A percentile compares a stretch with the other conserved stretches of the same genome.
phyloP scores from a whole-genome alignment of 768 basidiomycete species.

The Harrya chromipes region DNA sequence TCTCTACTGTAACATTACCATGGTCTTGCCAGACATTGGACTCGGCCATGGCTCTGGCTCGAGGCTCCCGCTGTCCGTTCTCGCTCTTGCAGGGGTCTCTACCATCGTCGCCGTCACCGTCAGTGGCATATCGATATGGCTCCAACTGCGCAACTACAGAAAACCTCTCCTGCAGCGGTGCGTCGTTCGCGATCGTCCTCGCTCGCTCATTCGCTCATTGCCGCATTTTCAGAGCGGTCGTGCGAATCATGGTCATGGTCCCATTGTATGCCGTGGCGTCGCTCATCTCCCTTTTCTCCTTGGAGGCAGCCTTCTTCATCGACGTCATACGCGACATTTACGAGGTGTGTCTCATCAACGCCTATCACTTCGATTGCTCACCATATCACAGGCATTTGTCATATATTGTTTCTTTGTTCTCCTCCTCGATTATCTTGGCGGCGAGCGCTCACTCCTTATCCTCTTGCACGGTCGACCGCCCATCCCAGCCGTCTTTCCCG shows the following conservation, averaged over 20 bases:
- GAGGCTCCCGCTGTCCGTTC: constrained; percentile 51
- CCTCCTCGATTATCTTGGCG: constrained; percentile 81
- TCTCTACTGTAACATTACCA: no score
- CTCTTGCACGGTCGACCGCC: constrained; percentile 89
- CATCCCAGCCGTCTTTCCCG: constrained; percentile 82
- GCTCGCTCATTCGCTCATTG: constrained; percentile 5
- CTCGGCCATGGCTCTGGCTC: constrained; percentile 55
- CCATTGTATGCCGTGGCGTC: constrained; percentile 91
- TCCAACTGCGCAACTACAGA: constrained; percentile 85
- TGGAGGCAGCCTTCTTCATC: constrained; percentile 95
- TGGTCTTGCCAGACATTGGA: constrained; percentile 10
- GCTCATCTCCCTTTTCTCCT: constrained; percentile 87
- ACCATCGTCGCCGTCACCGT: constrained; percentile 70
- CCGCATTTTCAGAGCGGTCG: constrained; percentile 61
- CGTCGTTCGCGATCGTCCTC: background rate
- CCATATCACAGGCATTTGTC: constrained; percentile 68
- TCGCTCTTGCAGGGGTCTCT: constrained; percentile 58
- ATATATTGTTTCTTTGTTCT: constrained; percentile 92
- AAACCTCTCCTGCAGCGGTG: constrained; percentile 80
- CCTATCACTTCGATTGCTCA: constrained; percentile 1
- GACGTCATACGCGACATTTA: constrained; percentile 95
- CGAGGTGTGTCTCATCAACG: constrained; percentile 57
- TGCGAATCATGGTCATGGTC: constrained; percentile 96
- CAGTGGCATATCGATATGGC: constrained; percentile 68
- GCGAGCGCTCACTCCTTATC: constrained; percentile 90